Evolutionary conservation across 352 stramenopile genomes (phyloP).

Genomic region (Plasmopara viticola): DNA sequence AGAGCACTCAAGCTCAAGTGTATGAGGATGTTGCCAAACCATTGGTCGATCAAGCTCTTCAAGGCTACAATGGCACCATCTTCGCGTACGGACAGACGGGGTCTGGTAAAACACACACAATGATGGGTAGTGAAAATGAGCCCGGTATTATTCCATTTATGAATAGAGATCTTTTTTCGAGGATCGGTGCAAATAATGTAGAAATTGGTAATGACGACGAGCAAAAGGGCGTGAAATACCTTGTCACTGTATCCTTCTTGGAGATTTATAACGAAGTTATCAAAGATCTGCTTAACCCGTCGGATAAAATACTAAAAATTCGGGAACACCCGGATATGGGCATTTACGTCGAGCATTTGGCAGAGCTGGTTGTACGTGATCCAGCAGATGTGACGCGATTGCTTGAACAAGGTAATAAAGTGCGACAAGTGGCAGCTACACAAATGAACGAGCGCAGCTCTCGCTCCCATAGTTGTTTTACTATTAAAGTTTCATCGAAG

Average conservation of each 20-base stretch:
- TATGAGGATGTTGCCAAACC: slow-evolving; percentile 72
- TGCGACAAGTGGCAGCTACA: slow-evolving; percentile 84
- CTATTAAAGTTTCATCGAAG: slow-evolving; percentile 87
- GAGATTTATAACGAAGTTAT: slow-evolving; percentile 96
- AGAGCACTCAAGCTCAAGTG: slow-evolving; percentile 72
- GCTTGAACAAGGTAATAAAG: slow-evolving; percentile 85
- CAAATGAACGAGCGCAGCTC: slow-evolving; percentile 90
- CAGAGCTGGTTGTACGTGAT: slow-evolving; percentile 78
- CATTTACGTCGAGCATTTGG: slow-evolving; percentile 90
- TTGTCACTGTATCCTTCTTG: slow-evolving; percentile 90
- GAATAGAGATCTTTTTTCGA: slow-evolving; percentile 81
- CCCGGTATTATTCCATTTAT: slow-evolving; percentile 86
- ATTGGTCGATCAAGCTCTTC: slow-evolving; percentile 70
- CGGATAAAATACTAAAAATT: slow-evolving; percentile 88
- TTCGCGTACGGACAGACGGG: slow-evolving; percentile 74
- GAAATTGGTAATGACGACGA: slow-evolving; percentile 14
- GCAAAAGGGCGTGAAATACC: slow-evolving; percentile 58
- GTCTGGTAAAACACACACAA: slow-evolving; percentile 85
- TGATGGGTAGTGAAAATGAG: slow-evolving; percentile 72
- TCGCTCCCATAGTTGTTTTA: slow-evolving; percentile 89
- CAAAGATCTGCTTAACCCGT: slow-evolving; percentile 90
- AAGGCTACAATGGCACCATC: slow-evolving; percentile 79
- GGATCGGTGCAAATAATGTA: slow-evolving; percentile 27
- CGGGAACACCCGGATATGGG: slow-evolving; percentile 89
- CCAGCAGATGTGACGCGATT: slow-evolving; percentile 70